These are phyloP conservation scores for Fagopyrum tataricum DNA, from an alignment of 148 eudicot species.

Conservation along the genomic window DNA sequence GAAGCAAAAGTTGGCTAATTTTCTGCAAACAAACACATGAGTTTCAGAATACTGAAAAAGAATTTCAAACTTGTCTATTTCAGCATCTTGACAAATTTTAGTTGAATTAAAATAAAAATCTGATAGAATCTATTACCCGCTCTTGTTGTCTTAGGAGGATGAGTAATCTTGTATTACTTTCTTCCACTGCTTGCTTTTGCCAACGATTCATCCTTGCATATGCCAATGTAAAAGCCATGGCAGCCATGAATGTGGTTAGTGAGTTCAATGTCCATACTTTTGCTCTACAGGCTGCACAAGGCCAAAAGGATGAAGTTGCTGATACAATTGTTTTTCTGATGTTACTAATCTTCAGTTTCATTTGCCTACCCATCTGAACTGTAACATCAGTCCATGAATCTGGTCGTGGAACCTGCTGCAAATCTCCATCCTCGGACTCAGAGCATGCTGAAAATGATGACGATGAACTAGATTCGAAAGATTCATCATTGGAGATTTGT, in stretches of 20 bases:
- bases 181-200: conserved; percentile 15
- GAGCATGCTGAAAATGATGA: not conserved
- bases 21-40: conserved; percentile 30
- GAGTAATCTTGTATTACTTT: conserved; percentile 19
- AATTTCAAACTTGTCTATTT: not conserved
- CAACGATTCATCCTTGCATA: conserved; percentile 29
- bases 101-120: not conserved
- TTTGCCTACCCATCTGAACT: conserved; percentile 15
- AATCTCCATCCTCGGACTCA: conserved; percentile 5
- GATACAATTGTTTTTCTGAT: conserved; percentile 21
- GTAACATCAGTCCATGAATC: not conserved
- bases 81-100: conserved; percentile 6
- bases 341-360: conserved; percentile 11
- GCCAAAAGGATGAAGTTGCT: conserved; percentile 16
- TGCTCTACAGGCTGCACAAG: conserved; percentile 9
- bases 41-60: not conserved
- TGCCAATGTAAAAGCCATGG: conserved; percentile 16
- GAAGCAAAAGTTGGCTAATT: conserved; percentile 58
- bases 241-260: conserved; percentile 22
- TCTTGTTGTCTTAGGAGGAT: conserved; percentile 38
- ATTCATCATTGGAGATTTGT: conserved; percentile 18
- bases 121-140: conserved; percentile 26
- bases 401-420: conserved; percentile 1
- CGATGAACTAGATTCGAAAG: not conserved
- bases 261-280: conserved; percentile 20